phyloP scores from a whole-genome alignment of 257 asterid genomes.

The Plantago elongata region DNA sequence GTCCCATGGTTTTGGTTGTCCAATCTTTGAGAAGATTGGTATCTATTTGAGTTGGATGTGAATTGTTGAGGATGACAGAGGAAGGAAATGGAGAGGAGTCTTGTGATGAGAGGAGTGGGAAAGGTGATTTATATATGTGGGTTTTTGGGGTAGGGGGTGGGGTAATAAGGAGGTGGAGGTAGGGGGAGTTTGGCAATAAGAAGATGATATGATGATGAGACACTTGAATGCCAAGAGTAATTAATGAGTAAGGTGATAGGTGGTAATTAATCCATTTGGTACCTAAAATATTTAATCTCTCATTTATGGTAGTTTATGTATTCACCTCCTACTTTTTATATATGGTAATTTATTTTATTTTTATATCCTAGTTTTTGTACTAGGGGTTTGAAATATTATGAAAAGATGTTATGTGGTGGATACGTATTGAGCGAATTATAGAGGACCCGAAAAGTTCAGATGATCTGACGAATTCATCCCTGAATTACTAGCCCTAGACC shows the following conservation, averaged over 20 bases:
- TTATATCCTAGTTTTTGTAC: too few relatives aligned
- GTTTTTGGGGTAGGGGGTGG: constrained; percentile 8
- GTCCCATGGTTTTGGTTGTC: constrained; percentile 44
- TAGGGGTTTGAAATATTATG: too few relatives aligned
- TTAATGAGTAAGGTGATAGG: constrained; percentile 5
- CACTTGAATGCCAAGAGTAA: constrained; percentile 14
- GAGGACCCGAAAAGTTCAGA: too few relatives aligned
- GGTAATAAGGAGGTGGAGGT: constrained; percentile 4
- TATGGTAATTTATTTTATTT: too few relatives aligned
- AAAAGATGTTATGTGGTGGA: too few relatives aligned
- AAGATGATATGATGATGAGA: constrained; percentile 19
- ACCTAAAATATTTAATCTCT: too few relatives aligned
- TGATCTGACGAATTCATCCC: too few relatives aligned
- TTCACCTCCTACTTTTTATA: too few relatives aligned
- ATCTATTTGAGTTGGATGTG: neutral
- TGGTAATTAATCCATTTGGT: too few relatives aligned
- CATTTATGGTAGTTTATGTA: too few relatives aligned
- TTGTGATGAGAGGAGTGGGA: constrained; percentile 1
- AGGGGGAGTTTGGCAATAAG: constrained; percentile 14
- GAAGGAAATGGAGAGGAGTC: constrained; percentile 10
- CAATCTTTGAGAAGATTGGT: neutral
- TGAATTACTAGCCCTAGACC: too few relatives aligned
- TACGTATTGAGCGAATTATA: too few relatives aligned
- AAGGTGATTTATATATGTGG: neutral
- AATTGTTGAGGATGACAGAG: constrained; percentile 3